phyloP scores from a whole-genome alignment of 2,329 filamentous ascomycete genomes.

The Cordyceps sp. region DNA sequence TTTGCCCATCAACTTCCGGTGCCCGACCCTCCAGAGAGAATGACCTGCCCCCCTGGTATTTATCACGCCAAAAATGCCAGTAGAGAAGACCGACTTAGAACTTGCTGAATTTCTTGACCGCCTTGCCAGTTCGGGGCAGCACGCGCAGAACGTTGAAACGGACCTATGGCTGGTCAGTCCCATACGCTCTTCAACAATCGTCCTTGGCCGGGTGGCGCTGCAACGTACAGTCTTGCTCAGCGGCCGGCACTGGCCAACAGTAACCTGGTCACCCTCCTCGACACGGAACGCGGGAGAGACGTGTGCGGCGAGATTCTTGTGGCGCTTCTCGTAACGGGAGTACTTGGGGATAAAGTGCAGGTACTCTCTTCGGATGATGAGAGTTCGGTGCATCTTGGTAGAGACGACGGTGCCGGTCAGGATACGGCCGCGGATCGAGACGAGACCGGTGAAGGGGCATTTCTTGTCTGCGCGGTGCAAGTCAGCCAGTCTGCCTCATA shows the following conservation, averaged over 20 bases:
- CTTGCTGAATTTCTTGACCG: conserved; percentile 96
- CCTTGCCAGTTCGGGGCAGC: conserved; percentile 91
- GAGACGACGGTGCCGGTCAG: conserved; percentile 97
- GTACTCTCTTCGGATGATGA: conserved; percentile 99
- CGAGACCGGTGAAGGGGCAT: conserved; percentile 98
- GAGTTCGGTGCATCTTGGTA: conserved; percentile 99
- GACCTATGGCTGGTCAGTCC: conserved; percentile 39
- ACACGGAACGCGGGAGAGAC: conserved; percentile 99
- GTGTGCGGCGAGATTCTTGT: conserved; percentile 99
- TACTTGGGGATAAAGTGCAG: conserved; percentile 99
- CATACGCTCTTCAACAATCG: background rate
- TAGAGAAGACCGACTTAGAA: conserved; percentile 55
- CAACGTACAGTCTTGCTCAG: conserved; percentile 95
- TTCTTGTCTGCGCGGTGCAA: conserved; percentile 77
- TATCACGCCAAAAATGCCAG: conserved; percentile 40
- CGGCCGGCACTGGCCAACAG: conserved; percentile 97
- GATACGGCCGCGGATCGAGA: conserved; percentile 99
- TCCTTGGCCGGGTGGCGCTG: too few relatives aligned
- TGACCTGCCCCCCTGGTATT: conserved; percentile 21
- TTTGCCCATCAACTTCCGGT: conserved; percentile 24
- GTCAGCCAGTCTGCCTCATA: conserved; percentile 8
- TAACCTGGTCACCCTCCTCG: conserved; percentile 97
- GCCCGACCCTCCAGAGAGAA: conserved; percentile 22
- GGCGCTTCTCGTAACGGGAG: conserved; percentile 99
- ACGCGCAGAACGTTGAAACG: conserved; percentile 99